Percentiles rank a stretch among this genome's conserved stretches.
phyloP scores from a whole-genome alignment of 176 grass and related monocot genomes.

The Poa annua region DNA sequence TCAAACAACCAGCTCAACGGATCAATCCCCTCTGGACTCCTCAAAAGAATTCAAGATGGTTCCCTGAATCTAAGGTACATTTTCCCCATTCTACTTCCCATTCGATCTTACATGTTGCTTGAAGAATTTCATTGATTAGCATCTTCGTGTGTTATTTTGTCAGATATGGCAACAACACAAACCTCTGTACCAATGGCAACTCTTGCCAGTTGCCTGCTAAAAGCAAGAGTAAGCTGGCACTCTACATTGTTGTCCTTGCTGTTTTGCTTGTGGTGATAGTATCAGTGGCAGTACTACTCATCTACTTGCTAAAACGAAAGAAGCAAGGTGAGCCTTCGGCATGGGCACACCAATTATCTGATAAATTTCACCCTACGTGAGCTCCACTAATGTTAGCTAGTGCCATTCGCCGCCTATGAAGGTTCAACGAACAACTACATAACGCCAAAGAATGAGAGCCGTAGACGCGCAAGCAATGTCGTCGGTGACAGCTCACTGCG shows the following conservation, averaged over 20 bases:
- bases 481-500: too few species aligned
- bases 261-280: constrained; percentile 39
- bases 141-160: not conserved
- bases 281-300: constrained; percentile 18
- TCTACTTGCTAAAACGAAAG: constrained; percentile 29
- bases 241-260: constrained; percentile 46
- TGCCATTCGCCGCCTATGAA: too few species aligned
- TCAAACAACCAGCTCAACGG: too few species aligned
- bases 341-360: not conserved
- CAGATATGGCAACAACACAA: constrained; percentile 57
- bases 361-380: not conserved
- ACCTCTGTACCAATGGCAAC: constrained; percentile 44
- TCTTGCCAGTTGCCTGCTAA: constrained; percentile 33
- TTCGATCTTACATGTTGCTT: not conserved
- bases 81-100: not conserved
- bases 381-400: too few species aligned
- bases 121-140: not conserved
- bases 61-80: constrained; percentile 59
- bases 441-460: too few species aligned
- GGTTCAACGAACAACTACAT: too few species aligned
- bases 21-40: too few species aligned
- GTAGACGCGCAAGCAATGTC: too few species aligned
- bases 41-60: too few species aligned
- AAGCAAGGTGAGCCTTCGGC: constrained; percentile 35
- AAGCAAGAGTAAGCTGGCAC: constrained; percentile 39